These are phyloP conservation scores for Ophioceras dolichostomum DNA, from an alignment of 2,329 filamentous ascomycete genomes.

Conservation along the genomic window DNA sequence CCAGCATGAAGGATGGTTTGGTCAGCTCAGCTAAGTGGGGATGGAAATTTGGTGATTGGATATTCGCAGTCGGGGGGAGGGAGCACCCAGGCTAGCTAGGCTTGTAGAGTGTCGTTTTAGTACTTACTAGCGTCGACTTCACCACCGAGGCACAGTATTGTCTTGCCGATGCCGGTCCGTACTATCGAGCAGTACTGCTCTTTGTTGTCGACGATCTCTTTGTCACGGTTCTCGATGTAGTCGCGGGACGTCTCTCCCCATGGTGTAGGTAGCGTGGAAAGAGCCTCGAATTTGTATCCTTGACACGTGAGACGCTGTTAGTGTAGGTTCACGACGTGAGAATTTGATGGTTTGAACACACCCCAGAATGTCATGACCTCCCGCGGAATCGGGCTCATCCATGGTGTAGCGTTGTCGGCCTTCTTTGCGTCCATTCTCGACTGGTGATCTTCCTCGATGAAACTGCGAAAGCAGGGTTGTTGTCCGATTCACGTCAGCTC, in stretches of 20 bases:
- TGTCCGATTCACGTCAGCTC: neutral
- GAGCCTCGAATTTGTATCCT: constrained; percentile 95
- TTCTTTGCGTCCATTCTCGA: constrained; percentile 55
- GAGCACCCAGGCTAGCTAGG: too few relatives aligned
- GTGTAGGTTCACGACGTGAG: too few relatives aligned
- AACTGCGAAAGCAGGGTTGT: constrained; percentile 35
- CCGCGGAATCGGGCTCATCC: constrained; percentile 36
- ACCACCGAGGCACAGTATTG: constrained; percentile 68
- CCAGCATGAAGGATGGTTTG: too few relatives aligned
- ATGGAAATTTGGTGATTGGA: too few relatives aligned
- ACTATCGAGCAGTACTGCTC: constrained; percentile 95
- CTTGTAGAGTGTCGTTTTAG: too few relatives aligned
- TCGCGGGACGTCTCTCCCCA: constrained; percentile 65
- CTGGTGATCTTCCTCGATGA: constrained; percentile 81
- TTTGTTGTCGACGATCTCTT: constrained; percentile 69
- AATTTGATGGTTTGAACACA: constrained; percentile 20
- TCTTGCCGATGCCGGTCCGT: constrained; percentile 70
- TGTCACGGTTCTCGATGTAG: constrained; percentile 65
- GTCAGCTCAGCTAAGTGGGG: neutral
- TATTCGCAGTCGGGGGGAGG: too few relatives aligned
- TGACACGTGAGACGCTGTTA: neutral
- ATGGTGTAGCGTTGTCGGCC: constrained; percentile 27
- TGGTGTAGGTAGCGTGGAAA: constrained; percentile 61
- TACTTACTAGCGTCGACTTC: constrained; percentile 78
- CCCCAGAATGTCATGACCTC: constrained; percentile 92